Base-by-base conservation (phyloP, 129 eudicot genomes). In the Tanacetum coccineum region DNA sequence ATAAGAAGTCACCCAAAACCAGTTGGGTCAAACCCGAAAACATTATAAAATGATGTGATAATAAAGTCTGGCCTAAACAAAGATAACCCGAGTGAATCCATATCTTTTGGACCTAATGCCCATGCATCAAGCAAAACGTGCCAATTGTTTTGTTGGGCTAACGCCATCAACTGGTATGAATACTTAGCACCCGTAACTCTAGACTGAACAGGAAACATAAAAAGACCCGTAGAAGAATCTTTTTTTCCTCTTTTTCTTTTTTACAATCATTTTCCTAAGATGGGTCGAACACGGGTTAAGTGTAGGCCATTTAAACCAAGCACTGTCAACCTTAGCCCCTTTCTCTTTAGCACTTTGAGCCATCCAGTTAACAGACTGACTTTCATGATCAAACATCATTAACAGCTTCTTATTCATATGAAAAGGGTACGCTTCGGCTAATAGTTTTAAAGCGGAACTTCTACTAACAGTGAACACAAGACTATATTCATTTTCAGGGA, bases 121-220 rank as follows among this genome's bases (percentile, higher is more conserved):
- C 90, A 86, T 52, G 86, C 86, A 78, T 84, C 90, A 13, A 84
- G 90, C 61, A 84, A 81, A 50, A 84, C 86, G 39, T 84, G 90
- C 90, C 90, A 84, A 50, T 81, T 84, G 68, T 84, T 78, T 62
- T 84, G 90, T 70, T 84, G 90, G 13, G 90, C 90, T 59, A 81
- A 52, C 4, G 86, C 80, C 90, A 84, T 84, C 90, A 86, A 84
- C 39, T 84, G 90, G 55, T 84, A 84, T 5, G 90, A 84, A 70
- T 84, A 84, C 59, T 84, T 84, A 19, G 90, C 73, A 22, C 90
- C 90, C 4, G 90, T 84, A 45, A 84, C 90, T 66, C 90, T 70
- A 42, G 90, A 84, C 51, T 84, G 90, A 70, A 81, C 90, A 12
- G 90, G 90, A 68, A 84, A 84, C 68, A 76, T 86, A 20, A 84